Evolutionary conservation across 768 basidiomycete species (phyloP), one percentile per base, ranked within the genome.

Genomic region (Collybia sordida): DNA sequence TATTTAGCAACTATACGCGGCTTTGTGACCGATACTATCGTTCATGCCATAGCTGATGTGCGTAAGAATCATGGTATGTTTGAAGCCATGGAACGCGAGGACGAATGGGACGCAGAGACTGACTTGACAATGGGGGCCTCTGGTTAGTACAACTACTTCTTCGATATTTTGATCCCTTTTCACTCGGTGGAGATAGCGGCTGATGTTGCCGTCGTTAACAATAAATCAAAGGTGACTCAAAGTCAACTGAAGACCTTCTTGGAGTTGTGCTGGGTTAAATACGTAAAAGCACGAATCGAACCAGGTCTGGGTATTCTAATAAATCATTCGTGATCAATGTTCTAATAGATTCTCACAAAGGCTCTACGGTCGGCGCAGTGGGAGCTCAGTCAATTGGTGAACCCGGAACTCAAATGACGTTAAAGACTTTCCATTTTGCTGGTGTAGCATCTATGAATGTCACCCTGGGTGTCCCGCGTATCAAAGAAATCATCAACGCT

Each of bases 361-460:
- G 95, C 8, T 98, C 96, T 0, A 98, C 97, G 17, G 97, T 99
- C 17, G 97, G 97, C 23, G 97, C 97, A 24, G 93, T 99, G 36
- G 97, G 96, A 3, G 97, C 97, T 4, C 97, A 99, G 64, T 98
- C 97, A 1, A 98, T 99, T 56, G 97, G 97, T 61, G 97, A 99
- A 69, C 97, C 97, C 1, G 97, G 96, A 36, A 99, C 97, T 0
- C 97, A 99, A 65, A 99, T 99, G 97, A 98, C 96, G 1, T 70
- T 98, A 56, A 98, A 98, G 72, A 98, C 97, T 49, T 99, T 99
- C 84, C 97, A 99, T 78, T 99, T 98, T 69, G 97, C 97, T 60
- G 97, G 97, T 73, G 96, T 99, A 54, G 97, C 97, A 6, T 96
- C 95, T 31, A 99, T 98, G 97, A 98, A 98, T 71, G 93, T 99